These are phyloP conservation scores for Hypoxylon rickii DNA, from an alignment of 495 filamentous ascomycete species.

Conservation along the genomic window DNA sequence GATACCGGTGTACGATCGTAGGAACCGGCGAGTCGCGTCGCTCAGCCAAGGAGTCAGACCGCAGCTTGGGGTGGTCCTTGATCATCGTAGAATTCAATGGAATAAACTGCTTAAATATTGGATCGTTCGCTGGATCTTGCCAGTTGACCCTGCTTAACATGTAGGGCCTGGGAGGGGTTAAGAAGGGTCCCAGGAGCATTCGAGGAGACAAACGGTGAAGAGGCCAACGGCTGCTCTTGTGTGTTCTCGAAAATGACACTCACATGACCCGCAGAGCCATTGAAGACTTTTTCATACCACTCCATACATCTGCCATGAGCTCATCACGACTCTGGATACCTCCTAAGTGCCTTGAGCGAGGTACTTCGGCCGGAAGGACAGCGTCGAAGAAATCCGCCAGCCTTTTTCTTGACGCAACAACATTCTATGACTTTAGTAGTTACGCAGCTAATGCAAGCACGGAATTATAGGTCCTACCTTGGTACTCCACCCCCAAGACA, in stretches of 20 bases:
- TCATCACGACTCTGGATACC: constrained; percentile 51
- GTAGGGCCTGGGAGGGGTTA: constrained; percentile 53
- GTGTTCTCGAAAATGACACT: too few relatives aligned
- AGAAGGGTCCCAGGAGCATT: too few relatives aligned
- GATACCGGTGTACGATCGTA: constrained; percentile 62
- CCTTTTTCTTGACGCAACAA: constrained; percentile 20
- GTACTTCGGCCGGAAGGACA: constrained; percentile 52
- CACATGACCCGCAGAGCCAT: constrained; percentile 60
- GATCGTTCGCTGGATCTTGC: constrained; percentile 58
- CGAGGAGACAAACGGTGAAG: too few relatives aligned
- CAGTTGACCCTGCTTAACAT: constrained; percentile 59
- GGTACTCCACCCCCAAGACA: constrained; percentile 30
- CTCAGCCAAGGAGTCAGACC: constrained; percentile 56
- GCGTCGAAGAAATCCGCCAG: constrained; percentile 39
- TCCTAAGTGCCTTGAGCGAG: constrained; percentile 31
- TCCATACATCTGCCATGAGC: constrained; percentile 56
- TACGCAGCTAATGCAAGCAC: background rate
- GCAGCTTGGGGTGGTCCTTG: constrained; percentile 51
- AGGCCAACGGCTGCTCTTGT: too few relatives aligned
- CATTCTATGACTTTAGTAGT: constrained; percentile 20
- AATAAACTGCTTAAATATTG: constrained; percentile 59
- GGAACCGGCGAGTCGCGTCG: constrained; percentile 50
- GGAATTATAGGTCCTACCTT: constrained; percentile 17
- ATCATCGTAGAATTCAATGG: constrained; percentile 54
- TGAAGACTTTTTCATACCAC: constrained; percentile 52